Evolutionary conservation across 148 eudicot genomes (phyloP), one percentile per base, ranked within the genome.

Genomic region (Talinum fruticosum): DNA sequence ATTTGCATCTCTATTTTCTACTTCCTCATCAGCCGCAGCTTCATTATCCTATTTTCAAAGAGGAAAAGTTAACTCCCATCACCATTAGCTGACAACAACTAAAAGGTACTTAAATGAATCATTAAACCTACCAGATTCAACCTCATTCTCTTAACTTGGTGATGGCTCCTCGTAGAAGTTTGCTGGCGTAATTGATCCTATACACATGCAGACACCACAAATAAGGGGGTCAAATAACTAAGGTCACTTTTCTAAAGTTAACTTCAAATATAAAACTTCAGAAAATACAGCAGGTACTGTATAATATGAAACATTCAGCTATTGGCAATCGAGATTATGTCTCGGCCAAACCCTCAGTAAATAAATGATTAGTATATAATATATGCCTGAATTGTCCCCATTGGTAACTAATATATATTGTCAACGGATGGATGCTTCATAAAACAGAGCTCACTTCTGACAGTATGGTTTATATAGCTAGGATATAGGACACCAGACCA

Each of bases 151-250:
- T 62, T 45, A 61, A 66, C 75, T 75, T 62, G 72, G 65, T 64
- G 62, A 32, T 71, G 54, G 15, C 34, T 45, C 79, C 33, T 75
- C 44, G 51, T 44, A 44, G 49, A 47, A 28, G 53, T 69, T 45
- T 71, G 75, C 5, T 28, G 79, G 41, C 83, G 83, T 71, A 80
- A 19, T 70, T 70, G 79, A 75, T 75, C 83, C 83, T 80, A 64
- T 30, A 75, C 75, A 62, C 33, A 62, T 24, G 21, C 3, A 28
- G 0, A 62, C 33, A 62, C 33, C 16, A 62, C 34, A 28, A 28
- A 28, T 28, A 62, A n/a, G 23, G 66, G 33, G 66, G 16, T 62
- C 2, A 75, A 44, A 14, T 44, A 41, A 18, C 5, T 47, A 69
- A 32, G 64, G 41, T 38, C 33, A 28, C 47, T 18, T 57, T 35